Evolutionary conservation across 2,329 filamentous ascomycete species (phyloP).

Genomic region (Cladobotryum mycophilum): DNA sequence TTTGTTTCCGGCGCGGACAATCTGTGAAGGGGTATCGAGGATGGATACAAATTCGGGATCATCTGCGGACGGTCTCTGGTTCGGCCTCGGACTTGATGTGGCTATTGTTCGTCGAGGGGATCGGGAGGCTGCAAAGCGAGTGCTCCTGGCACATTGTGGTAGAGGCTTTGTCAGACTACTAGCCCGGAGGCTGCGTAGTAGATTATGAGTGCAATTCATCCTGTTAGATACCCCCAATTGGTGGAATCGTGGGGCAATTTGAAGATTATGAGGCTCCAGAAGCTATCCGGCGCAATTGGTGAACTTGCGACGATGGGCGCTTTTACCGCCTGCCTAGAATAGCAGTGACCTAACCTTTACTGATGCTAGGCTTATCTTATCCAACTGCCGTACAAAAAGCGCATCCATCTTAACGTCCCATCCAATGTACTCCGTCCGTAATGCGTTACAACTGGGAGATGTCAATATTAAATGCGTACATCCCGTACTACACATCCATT

Average conservation of each 20-base stretch:
- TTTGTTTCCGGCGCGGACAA: conserved; percentile 65
- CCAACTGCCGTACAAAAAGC: too few relatives aligned
- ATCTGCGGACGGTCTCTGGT: conserved; percentile 52
- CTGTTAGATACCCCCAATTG: not conserved
- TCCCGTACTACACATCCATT: too few relatives aligned
- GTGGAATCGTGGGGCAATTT: too few relatives aligned
- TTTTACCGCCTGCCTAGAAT: conserved; percentile 15
- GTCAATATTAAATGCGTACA: too few relatives aligned
- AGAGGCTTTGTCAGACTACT: not conserved
- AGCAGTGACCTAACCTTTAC: not conserved
- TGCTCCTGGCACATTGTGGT: conserved; percentile 5
- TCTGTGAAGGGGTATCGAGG: conserved; percentile 74
- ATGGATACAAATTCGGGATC: conserved; percentile 77
- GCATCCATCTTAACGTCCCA: too few relatives aligned
- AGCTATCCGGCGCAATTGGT: too few relatives aligned
- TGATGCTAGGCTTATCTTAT: too few relatives aligned
- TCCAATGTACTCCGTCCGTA: too few relatives aligned
- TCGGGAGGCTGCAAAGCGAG: conserved; percentile 3
- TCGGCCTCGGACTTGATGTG: conserved; percentile 15
- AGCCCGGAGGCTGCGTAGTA: conserved; percentile 22
- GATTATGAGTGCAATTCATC: conserved; percentile 23
- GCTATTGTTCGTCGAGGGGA: conserved; percentile 10
- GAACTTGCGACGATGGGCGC: not conserved
- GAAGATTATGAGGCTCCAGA: too few relatives aligned
- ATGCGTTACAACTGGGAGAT: too few relatives aligned